These are phyloP conservation scores for Eragrostis tef DNA, from an alignment of 202 grass and related monocot species.

Conservation along the genomic window DNA sequence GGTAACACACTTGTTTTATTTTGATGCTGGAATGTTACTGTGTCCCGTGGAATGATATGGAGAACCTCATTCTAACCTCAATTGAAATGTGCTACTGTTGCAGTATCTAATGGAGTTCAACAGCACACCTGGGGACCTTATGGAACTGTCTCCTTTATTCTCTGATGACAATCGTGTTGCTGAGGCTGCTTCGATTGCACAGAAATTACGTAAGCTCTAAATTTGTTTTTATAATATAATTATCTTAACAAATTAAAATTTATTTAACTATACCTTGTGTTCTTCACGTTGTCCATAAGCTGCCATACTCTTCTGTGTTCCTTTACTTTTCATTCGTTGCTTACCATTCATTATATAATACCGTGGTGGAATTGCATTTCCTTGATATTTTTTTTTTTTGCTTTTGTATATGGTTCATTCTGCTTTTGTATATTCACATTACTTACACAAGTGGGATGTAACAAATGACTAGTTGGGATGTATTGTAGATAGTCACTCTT, in stretches of 20 bases:
- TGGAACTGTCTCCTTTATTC: slow-evolving; percentile 99
- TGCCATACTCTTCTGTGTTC: slow-evolving; percentile 13
- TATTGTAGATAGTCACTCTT: slow-evolving; percentile 7
- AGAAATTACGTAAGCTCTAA: slow-evolving; percentile 84
- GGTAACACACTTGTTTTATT: slow-evolving; percentile 53
- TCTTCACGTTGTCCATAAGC: background rate
- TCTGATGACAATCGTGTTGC: slow-evolving; percentile 94
- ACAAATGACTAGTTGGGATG: background rate
- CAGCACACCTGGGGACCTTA: slow-evolving; percentile 97
- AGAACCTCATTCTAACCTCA: slow-evolving; percentile 4
- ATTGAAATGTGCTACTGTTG: slow-evolving; percentile 43
- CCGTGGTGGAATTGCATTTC: background rate
- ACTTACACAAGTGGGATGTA: background rate
- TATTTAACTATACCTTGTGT: background rate
- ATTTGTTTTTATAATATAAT: slow-evolving; percentile 13
- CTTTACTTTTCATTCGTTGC: slow-evolving; percentile 31
- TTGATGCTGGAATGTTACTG: slow-evolving; percentile 27
- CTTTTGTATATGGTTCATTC: slow-evolving; percentile 11
- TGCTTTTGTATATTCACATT: slow-evolving; percentile 4
- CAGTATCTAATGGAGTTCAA: slow-evolving; percentile 99
- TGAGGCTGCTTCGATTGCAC: slow-evolving; percentile 99
- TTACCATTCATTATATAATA: slow-evolving; percentile 4
- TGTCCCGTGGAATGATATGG: slow-evolving; percentile 8
- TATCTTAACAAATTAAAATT: background rate
- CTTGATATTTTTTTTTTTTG: slow-evolving; percentile 21